Percentiles rank a stretch among this genome's conserved stretches.
phyloP scores from a whole-genome alignment of 768 basidiomycete species.

The Hysterangium stoloniferum region DNA sequence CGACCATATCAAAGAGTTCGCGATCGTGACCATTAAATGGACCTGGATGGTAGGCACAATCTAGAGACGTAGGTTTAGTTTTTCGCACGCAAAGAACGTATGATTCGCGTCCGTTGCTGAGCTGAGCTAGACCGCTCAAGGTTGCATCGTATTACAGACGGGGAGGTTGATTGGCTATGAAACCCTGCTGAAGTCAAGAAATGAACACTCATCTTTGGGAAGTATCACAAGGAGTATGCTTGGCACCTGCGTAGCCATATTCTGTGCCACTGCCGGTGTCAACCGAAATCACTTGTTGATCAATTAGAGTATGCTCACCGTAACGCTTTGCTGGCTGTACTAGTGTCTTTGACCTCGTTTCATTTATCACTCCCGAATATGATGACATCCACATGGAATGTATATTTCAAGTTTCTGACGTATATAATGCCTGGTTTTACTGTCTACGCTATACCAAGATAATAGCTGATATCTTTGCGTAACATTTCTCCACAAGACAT shows the following conservation, averaged over 20 bases:
- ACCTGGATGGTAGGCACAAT: constrained; percentile 41
- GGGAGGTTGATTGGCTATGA: constrained; percentile 64
- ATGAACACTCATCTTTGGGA: constrained; percentile 68
- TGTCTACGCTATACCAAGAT: constrained; percentile 13
- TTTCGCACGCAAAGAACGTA: constrained; percentile 80
- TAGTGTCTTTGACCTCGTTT: not conserved
- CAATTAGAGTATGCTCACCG: constrained; percentile 71
- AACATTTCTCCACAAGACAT: no score
- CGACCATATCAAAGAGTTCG: no score
- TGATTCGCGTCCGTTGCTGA: constrained; percentile 21
- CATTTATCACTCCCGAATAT: not conserved
- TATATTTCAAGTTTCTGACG: not conserved
- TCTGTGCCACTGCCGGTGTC: constrained; percentile 59
- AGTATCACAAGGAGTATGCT: constrained; percentile 83
- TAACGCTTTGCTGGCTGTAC: constrained; percentile 54
- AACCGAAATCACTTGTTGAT: constrained; percentile 40
- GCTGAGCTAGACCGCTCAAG: constrained; percentile 30
- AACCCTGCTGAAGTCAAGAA: constrained; percentile 57
- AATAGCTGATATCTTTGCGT: no score
- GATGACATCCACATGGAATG: no score
- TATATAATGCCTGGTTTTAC: not conserved
- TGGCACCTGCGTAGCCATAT: constrained; percentile 71
- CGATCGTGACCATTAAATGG: not conserved
- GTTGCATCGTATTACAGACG: constrained; percentile 74
- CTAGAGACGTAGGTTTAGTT: constrained; percentile 71